These are phyloP conservation scores for Fennellomyces sp. DNA, from an alignment of 371 early-diverging fungal species.

Conservation along the genomic window DNA sequence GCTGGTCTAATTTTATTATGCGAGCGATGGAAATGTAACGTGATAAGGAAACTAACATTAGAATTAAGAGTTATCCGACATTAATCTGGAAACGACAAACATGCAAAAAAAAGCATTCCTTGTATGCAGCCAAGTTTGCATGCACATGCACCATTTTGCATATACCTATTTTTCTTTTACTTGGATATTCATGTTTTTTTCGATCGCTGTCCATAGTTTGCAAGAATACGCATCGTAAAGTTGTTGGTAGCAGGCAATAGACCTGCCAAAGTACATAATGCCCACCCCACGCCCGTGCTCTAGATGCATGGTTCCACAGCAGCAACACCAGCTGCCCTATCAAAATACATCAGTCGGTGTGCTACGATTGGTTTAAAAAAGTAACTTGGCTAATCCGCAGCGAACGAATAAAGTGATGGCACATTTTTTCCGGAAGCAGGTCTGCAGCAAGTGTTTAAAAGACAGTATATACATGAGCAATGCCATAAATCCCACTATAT, in stretches of 20 bases:
- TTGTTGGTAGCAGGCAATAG: not conserved
- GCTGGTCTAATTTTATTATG: too few species aligned
- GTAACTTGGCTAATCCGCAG: not conserved
- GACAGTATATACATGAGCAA: not conserved
- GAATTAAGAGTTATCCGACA: too few species aligned
- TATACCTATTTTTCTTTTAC: too few species aligned
- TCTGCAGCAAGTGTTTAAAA: constrained; percentile 36
- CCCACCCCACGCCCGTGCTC: not conserved
- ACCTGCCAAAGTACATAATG: not conserved
- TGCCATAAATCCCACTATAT: not conserved
- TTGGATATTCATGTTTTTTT: not conserved
- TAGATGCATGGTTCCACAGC: not conserved
- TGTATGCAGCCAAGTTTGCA: too few species aligned
- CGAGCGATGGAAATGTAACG: too few species aligned
- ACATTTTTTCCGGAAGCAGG: constrained; percentile 8
- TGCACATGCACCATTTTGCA: too few species aligned
- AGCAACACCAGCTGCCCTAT: not conserved
- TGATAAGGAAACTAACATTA: too few species aligned
- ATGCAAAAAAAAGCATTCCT: too few species aligned
- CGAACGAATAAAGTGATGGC: not conserved
- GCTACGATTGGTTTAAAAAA: not conserved
- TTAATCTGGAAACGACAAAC: too few species aligned
- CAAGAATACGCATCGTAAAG: not conserved
- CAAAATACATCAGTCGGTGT: not conserved
- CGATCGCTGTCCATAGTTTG: not conserved